These are phyloP conservation scores for Coccomyxa subellipsoidea DNA, from an alignment of 163 green algal genomes.

Conservation along the genomic window DNA sequence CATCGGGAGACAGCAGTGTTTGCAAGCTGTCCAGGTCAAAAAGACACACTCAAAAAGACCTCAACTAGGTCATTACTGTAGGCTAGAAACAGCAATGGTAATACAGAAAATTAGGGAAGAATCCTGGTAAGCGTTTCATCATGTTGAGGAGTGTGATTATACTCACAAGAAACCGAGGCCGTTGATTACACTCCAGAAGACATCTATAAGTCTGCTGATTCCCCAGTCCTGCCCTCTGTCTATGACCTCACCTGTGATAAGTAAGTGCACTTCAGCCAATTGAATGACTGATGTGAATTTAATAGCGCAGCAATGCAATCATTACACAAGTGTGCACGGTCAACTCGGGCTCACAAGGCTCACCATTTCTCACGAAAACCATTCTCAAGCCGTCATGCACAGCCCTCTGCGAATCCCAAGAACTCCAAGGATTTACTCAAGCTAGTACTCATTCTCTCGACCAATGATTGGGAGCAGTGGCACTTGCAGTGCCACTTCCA, in stretches of 20 bases:
- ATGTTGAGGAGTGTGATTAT: background rate
- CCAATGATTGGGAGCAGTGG: too few species aligned
- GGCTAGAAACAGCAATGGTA: background rate
- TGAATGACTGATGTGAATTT: background rate
- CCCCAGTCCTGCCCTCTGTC: conserved; percentile 13
- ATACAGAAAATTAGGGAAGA: background rate
- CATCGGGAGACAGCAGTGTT: conserved; percentile 33
- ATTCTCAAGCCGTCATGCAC: background rate
- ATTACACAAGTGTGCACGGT: background rate
- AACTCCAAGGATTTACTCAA: too few species aligned
- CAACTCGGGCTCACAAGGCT: background rate
- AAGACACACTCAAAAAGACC: background rate
- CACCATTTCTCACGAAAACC: background rate
- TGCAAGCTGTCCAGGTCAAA: conserved; percentile 21
- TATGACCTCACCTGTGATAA: conserved; percentile 24
- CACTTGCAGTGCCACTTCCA: too few species aligned
- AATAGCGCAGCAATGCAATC: background rate
- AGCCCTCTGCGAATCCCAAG: too few species aligned
- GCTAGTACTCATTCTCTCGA: too few species aligned
- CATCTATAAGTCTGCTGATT: conserved; percentile 9
- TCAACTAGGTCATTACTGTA: background rate
- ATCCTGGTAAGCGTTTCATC: background rate
- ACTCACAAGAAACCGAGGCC: conserved; percentile 33
- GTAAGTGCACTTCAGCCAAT: background rate
- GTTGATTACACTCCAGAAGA: conserved; percentile 25